Percentiles rank a stretch among this genome's conserved stretches.
Evolutionary conservation across 495 filamentous ascomycete species (phyloP).

Genomic region (Penicillium daleae): DNA sequence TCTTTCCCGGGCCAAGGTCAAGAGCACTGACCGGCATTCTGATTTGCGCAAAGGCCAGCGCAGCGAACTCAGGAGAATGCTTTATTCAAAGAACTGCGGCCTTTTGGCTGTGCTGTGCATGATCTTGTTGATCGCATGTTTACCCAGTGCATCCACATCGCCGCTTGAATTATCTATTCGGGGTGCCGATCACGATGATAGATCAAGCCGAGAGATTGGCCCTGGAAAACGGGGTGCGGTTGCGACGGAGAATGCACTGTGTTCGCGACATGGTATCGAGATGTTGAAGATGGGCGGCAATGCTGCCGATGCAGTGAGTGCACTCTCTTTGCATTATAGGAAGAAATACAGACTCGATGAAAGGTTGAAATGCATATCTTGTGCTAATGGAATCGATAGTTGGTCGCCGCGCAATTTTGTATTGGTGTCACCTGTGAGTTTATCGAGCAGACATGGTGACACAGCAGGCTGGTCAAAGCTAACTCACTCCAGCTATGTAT

Average conservation of each 20-base stretch:
- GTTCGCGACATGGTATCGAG: constrained; percentile 75
- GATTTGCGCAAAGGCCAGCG: constrained; percentile 3
- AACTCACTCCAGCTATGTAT: constrained; percentile 65
- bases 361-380: background rate
- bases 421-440: constrained; percentile 69
- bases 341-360: background rate
- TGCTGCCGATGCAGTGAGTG: constrained; percentile 69
- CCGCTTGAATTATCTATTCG: constrained; percentile 26
- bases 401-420: constrained; percentile 73
- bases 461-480: background rate
- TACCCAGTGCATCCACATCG: constrained; percentile 30
- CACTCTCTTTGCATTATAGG: background rate
- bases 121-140: constrained; percentile 27
- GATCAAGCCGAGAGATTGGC: constrained; percentile 14
- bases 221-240: constrained; percentile 67
- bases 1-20: background rate
- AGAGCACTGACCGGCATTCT: background rate
- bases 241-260: constrained; percentile 76
- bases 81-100: constrained; percentile 22
- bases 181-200: background rate
- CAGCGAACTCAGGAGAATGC: constrained; percentile 12
- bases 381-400: constrained; percentile 29
- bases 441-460: background rate
- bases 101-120: constrained; percentile 27
- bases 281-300: constrained; percentile 71